Conservation (phyloP, 495 filamentous ascomycete genomes). For the Aspergillus bertholletiae region DNA sequence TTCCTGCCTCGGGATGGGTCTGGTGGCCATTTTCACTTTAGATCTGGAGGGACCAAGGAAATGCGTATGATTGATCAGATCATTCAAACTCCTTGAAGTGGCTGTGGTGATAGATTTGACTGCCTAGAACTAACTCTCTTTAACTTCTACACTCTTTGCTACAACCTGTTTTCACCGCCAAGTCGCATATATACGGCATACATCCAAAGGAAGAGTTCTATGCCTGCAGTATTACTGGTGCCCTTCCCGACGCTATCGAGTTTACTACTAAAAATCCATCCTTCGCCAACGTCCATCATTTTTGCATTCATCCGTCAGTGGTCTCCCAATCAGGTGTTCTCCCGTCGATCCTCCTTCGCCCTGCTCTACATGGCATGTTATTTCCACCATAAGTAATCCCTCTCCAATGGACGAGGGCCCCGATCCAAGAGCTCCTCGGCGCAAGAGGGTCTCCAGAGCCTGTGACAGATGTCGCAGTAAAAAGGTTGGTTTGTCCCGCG, state of each 20-base stretch:
- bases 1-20: conserved; percentile 16
- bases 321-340: not conserved
- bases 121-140: too few relatives aligned
- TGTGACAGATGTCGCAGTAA: conserved; percentile 69
- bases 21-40: conserved; percentile 6
- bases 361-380: conserved; percentile 23
- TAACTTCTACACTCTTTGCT: not conserved
- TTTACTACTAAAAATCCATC: not conserved
- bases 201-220: not conserved
- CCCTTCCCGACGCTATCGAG: not conserved
- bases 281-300: not conserved
- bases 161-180: not conserved
- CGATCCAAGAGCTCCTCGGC: conserved; percentile 40
- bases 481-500: conserved; percentile 31
- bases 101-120: not conserved
- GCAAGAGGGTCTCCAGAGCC: conserved; percentile 66
- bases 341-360: not conserved
- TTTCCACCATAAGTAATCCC: conserved; percentile 19
- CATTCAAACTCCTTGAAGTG: not conserved
- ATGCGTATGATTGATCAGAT: not conserved
- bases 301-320: not conserved
- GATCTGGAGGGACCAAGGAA: conserved; percentile 6
- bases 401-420: conserved; percentile 45
- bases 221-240: too few relatives aligned
- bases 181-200: not conserved